Conservation (phyloP, 768 basidiomycete genomes). For the Multifurca ochricompacta region DNA sequence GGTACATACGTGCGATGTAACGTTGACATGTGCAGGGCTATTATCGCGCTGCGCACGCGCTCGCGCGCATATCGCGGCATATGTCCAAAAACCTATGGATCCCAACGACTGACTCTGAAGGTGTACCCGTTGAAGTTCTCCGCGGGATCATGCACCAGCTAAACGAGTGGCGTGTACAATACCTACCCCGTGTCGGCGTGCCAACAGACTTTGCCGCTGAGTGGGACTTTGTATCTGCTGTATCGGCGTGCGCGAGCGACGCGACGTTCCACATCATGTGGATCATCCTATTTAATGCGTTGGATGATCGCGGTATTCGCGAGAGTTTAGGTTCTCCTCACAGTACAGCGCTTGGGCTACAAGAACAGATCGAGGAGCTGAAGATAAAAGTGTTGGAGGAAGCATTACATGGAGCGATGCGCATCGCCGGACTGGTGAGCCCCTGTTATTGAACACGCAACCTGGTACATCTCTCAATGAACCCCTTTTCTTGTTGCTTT, state of each 20-base stretch:
- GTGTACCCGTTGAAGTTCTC: slow-evolving; percentile 65
- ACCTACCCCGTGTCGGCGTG: slow-evolving; percentile 74
- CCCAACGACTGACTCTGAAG: slow-evolving; percentile 66
- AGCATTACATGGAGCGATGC: slow-evolving; percentile 74
- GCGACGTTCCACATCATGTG: slow-evolving; percentile 91
- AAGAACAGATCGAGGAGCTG: slow-evolving; percentile 47
- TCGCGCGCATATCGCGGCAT: slow-evolving; percentile 76
- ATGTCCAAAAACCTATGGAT: slow-evolving; percentile 79
- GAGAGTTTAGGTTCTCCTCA: slow-evolving; percentile 49
- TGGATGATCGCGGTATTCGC: slow-evolving; percentile 79
- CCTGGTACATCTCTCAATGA: too few relatives aligned
- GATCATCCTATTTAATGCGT: slow-evolving; percentile 73
- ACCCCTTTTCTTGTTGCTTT: background rate
- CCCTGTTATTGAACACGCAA: too few relatives aligned
- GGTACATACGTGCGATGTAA: slow-evolving; percentile 12
- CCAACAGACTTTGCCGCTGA: slow-evolving; percentile 75
- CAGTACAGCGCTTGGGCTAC: slow-evolving; percentile 17
- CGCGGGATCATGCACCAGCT: slow-evolving; percentile 48
- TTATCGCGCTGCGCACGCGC: slow-evolving; percentile 72
- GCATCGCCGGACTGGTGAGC: slow-evolving; percentile 81
- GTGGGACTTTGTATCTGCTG: slow-evolving; percentile 87
- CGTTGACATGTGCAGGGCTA: slow-evolving; percentile 50
- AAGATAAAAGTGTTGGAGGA: slow-evolving; percentile 73
- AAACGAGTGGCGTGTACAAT: slow-evolving; percentile 66
- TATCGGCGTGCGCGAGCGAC: slow-evolving; percentile 71